Conservation (phyloP, 805 yeast species). For the Ogataea neopini region DNA sequence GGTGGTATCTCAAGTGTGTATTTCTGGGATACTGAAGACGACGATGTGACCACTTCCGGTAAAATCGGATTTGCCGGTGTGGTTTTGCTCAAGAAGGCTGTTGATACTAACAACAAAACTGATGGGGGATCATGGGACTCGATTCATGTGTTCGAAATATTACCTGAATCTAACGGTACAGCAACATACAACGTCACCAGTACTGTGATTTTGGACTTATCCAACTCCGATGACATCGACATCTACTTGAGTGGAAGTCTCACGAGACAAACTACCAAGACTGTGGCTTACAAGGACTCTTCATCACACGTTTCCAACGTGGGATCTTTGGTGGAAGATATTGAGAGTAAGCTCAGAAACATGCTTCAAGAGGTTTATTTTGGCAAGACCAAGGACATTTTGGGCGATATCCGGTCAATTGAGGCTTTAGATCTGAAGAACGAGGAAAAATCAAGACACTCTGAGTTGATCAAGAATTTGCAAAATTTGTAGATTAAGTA, state of each 20-base stretch:
- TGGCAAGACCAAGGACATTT: constrained; percentile 88
- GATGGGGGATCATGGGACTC: constrained; percentile 79
- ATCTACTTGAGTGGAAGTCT: constrained; percentile 74
- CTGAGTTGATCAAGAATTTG: constrained; percentile 42
- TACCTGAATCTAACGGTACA: constrained; percentile 40
- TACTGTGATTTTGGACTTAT: constrained; percentile 79
- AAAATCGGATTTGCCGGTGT: constrained; percentile 84
- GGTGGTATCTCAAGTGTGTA: constrained; percentile 91
- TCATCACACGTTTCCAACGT: constrained; percentile 80
- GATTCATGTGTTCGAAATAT: constrained; percentile 86
- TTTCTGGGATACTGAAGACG: constrained; percentile 83
- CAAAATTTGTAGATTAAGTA: constrained; percentile 26
- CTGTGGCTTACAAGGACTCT: constrained; percentile 47
- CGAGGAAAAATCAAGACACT: constrained; percentile 42
- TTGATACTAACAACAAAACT: constrained; percentile 43
- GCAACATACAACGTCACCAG: constrained; percentile 75
- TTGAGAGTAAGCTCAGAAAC: constrained; percentile 84
- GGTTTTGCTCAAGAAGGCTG: constrained; percentile 71
- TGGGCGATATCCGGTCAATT: constrained; percentile 63
- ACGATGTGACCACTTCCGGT: constrained; percentile 46
- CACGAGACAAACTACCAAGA: constrained; percentile 77
- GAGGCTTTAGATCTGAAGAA: constrained; percentile 36
- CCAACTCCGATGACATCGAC: constrained; percentile 33
- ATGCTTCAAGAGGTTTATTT: constrained; percentile 91
- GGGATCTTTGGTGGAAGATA: constrained; percentile 83